Evolutionary conservation across 768 basidiomycete genomes (phyloP).

Genomic region (Clitopilus hobsonii): DNA sequence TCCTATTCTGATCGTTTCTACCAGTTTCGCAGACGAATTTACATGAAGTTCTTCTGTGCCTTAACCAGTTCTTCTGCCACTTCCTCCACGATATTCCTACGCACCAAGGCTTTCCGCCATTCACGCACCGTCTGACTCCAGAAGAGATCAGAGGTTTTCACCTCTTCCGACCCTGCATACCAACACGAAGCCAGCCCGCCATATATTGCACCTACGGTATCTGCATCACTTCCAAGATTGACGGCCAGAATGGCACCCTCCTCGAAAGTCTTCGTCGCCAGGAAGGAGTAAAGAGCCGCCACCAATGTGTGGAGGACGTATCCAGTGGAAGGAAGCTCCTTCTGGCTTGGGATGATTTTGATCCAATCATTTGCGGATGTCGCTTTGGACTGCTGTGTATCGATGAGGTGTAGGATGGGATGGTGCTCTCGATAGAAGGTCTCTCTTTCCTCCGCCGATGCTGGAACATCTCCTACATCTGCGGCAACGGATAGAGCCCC

Average conservation of each 20-base stretch:
- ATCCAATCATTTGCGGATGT: slow-evolving; percentile 7
- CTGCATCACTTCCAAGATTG: slow-evolving; percentile 39
- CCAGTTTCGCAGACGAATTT: too few species aligned
- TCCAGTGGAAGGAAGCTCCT: slow-evolving; percentile 30
- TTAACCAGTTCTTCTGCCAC: slow-evolving; percentile 31
- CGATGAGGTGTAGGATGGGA: slow-evolving; percentile 32
- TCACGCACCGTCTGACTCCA: slow-evolving; percentile 31
- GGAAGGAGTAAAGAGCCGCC: slow-evolving; percentile 41
- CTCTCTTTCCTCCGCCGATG: slow-evolving; percentile 22
- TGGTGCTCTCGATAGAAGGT: slow-evolving; percentile 28
- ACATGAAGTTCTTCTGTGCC: not conserved
- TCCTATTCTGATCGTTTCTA: too few species aligned
- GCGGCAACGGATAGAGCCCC: slow-evolving; percentile 24
- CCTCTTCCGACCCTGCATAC: slow-evolving; percentile 27
- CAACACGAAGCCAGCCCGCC: slow-evolving; percentile 41
- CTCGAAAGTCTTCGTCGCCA: slow-evolving; percentile 37
- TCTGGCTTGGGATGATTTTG: slow-evolving; percentile 24
- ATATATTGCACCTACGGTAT: slow-evolving; percentile 42
- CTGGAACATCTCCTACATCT: slow-evolving; percentile 12
- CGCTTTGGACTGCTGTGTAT: slow-evolving; percentile 15
- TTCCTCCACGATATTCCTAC: slow-evolving; percentile 27
- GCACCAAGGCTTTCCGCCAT: slow-evolving; percentile 29
- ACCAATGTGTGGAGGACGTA: slow-evolving; percentile 36
- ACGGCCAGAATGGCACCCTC: slow-evolving; percentile 39
- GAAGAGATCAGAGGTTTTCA: slow-evolving; percentile 18